A percentile compares a stretch with the other conserved stretches of the same genome.
These are phyloP conservation scores for Pichia cephalocereana DNA, from an alignment of 805 yeast genomes.

Conservation along the genomic window DNA sequence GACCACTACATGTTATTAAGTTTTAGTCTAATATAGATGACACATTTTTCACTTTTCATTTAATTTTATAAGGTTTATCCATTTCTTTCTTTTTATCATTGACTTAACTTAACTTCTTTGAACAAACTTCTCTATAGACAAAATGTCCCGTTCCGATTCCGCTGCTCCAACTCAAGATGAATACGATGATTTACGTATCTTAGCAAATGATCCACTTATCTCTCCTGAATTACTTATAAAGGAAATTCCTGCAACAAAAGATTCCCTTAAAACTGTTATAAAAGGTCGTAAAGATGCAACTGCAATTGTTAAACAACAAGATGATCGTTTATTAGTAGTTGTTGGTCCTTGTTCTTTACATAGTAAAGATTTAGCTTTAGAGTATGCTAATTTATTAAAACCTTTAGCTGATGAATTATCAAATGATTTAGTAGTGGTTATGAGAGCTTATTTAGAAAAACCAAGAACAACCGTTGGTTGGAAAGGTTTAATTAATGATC, in stretches of 20 bases:
- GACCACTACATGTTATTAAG: no score
- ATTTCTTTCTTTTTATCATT: no score
- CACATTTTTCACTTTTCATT: neutral
- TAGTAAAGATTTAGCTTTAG: constrained; percentile 82
- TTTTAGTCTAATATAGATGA: no score
- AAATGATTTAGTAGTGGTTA: constrained; percentile 71
- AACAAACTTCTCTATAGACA: neutral
- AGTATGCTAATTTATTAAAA: constrained; percentile 67
- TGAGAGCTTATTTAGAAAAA: constrained; percentile 97
- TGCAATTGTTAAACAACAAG: constrained; percentile 60
- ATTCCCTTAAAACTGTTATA: constrained; percentile 53
- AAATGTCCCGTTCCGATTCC: constrained; percentile 8
- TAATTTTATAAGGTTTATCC: no score
- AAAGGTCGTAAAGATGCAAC: constrained; percentile 74
- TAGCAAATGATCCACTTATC: constrained; percentile 89
- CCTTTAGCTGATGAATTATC: constrained; percentile 59
- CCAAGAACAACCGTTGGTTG: constrained; percentile 99
- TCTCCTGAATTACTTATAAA: constrained; percentile 87
- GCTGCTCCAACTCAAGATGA: constrained; percentile 53
- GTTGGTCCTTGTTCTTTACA: constrained; percentile 98
- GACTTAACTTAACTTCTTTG: no score
- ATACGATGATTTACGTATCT: constrained; percentile 63
- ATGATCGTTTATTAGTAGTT: constrained; percentile 77
- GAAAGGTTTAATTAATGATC: constrained; percentile 97
- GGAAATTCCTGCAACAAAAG: constrained; percentile 61